Conservation (phyloP, 441 rosid genomes). For the Pelargonium exstipulatum region DNA sequence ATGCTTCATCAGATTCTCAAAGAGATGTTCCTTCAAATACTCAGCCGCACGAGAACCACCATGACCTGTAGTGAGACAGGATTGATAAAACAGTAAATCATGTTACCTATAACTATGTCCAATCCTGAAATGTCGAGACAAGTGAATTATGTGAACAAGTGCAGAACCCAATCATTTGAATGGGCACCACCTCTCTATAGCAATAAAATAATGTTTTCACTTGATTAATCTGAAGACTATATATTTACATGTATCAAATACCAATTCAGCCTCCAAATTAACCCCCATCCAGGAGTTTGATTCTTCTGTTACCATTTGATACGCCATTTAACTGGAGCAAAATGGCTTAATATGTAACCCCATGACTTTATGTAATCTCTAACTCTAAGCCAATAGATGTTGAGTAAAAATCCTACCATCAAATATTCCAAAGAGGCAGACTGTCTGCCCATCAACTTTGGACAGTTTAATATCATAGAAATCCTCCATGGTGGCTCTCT, state of each 20-base stretch:
- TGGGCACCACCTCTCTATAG: neutral
- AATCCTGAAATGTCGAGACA: neutral
- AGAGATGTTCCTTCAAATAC: constrained; percentile 84
- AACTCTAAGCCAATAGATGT: constrained; percentile 13
- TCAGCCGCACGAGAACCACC: constrained; percentile 98
- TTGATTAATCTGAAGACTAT: neutral
- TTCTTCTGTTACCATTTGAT: constrained; percentile 8
- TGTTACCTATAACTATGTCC: neutral
- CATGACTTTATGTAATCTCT: constrained; percentile 11
- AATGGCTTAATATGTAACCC: neutral
- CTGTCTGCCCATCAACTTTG: constrained; percentile 59
- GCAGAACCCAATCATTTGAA: neutral
- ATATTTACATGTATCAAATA: too few relatives aligned
- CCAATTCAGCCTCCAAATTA: neutral
- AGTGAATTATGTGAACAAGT: neutral
- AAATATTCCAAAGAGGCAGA: constrained; percentile 92
- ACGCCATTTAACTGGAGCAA: constrained; percentile 1
- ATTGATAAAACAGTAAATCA: neutral
- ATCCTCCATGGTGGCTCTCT: constrained; percentile 95
- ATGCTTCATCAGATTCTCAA: constrained; percentile 84
- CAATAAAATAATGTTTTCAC: neutral
- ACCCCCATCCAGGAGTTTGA: neutral
- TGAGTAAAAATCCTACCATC: constrained; percentile 61
- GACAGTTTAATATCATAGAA: constrained; percentile 72
- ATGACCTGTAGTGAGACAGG: constrained; percentile 56